Percentiles rank a stretch among this genome's conserved stretches.
Evolutionary conservation across 176 grass and related monocot genomes (phyloP).

Genomic region (Musa schizocarpa): DNA sequence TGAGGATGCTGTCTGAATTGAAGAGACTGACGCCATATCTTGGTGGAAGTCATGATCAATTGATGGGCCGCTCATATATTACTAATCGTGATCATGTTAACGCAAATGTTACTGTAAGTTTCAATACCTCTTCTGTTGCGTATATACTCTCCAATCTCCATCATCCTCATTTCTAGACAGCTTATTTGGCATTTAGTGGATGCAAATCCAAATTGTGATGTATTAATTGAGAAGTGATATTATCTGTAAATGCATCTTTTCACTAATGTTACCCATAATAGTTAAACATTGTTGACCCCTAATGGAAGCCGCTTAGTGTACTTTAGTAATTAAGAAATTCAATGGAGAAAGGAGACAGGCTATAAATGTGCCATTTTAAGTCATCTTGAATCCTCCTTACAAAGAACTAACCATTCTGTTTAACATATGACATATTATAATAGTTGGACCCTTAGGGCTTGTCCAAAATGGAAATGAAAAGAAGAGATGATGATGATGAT

Average conservation of each 20-base stretch:
- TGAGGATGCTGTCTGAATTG: slow-evolving; percentile 52
- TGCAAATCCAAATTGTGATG: neutral
- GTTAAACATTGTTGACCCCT: neutral
- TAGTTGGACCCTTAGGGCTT: neutral
- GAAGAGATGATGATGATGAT: too few species aligned
- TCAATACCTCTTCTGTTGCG: neutral
- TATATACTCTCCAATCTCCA: neutral
- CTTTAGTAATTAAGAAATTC: neutral
- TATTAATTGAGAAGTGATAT: neutral
- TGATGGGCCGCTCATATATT: slow-evolving; percentile 68
- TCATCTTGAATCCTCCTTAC: too few species aligned
- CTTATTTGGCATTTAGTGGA: neutral
- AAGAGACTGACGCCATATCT: slow-evolving; percentile 72
- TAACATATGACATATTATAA: neutral
- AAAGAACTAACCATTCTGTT: neutral
- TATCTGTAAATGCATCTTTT: neutral
- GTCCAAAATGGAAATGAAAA: neutral
- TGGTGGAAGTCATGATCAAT: slow-evolving; percentile 61
- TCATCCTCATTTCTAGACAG: neutral
- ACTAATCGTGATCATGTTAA: slow-evolving; percentile 50
- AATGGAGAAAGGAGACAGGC: neutral
- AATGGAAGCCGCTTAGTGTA: neutral
- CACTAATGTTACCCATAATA: neutral
- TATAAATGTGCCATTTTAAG: neutral
- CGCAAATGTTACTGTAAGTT: slow-evolving; percentile 86